Conservation (phyloP, 2,329 filamentous ascomycete genomes). For the Nemania sp. region DNA sequence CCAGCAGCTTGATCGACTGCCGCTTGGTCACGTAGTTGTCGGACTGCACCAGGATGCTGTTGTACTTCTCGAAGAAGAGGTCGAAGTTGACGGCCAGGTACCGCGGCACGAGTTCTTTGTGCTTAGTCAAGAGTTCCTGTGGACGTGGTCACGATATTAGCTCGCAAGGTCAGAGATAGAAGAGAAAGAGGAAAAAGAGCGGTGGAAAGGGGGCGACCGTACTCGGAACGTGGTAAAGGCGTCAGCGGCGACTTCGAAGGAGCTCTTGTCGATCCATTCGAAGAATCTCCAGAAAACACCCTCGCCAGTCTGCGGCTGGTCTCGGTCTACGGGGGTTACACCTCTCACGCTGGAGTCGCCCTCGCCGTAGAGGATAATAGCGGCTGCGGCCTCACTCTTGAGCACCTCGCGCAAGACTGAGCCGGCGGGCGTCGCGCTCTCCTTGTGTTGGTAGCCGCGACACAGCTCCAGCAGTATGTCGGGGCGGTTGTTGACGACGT, state of each 20-base stretch:
- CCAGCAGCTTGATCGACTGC: slow-evolving; percentile 95
- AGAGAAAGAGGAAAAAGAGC: too few species aligned
- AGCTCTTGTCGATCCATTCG: slow-evolving; percentile 93
- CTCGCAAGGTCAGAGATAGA: too few species aligned
- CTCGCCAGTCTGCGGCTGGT: slow-evolving; percentile 72
- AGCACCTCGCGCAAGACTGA: slow-evolving; percentile 84
- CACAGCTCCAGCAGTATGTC: slow-evolving; percentile 88
- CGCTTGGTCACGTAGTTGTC: slow-evolving; percentile 97
- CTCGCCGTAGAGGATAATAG: slow-evolving; percentile 91
- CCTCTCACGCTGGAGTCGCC: slow-evolving; percentile 76
- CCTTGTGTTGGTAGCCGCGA: slow-evolving; percentile 84
- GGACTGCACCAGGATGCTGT: slow-evolving; percentile 82
- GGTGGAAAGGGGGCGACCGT: slow-evolving; percentile 28
- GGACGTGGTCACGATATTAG: too few species aligned
- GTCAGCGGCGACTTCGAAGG: slow-evolving; percentile 95
- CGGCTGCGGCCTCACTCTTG: slow-evolving; percentile 88
- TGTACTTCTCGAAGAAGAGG: slow-evolving; percentile 90
- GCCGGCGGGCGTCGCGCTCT: slow-evolving; percentile 89
- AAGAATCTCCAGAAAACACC: slow-evolving; percentile 98
- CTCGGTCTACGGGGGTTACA: slow-evolving; percentile 75
- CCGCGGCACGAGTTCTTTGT: slow-evolving; percentile 86
- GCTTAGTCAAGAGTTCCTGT: slow-evolving; percentile 89
- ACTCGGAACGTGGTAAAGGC: slow-evolving; percentile 97
- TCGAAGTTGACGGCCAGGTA: slow-evolving; percentile 91
- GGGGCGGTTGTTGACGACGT: slow-evolving; percentile 82